phyloP scores from a whole-genome alignment of 2,329 filamentous ascomycete genomes.

The Bisporella sp. region DNA sequence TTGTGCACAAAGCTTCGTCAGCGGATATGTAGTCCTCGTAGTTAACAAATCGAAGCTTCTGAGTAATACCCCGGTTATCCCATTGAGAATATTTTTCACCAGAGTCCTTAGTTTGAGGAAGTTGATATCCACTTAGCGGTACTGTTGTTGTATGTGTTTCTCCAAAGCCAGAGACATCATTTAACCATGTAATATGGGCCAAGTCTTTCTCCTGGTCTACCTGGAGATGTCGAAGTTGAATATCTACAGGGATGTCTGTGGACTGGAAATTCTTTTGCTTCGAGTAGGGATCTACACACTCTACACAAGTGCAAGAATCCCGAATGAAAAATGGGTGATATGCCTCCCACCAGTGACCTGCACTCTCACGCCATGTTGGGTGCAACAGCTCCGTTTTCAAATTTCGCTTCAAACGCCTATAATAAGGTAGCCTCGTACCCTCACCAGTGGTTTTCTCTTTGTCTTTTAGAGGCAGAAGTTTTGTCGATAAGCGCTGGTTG shows the following conservation, averaged over 20 bases:
- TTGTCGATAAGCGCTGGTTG: neutral
- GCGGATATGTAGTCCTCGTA: conserved; percentile 65
- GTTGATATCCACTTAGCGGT: conserved; percentile 11
- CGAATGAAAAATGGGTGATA: conserved; percentile 35
- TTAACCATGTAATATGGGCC: conserved; percentile 47
- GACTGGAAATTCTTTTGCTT: conserved; percentile 60
- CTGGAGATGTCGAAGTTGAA: conserved; percentile 28
- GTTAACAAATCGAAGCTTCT: conserved; percentile 50
- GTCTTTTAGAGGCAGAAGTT: too few relatives aligned
- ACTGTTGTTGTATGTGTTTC: conserved; percentile 20
- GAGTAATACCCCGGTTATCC: conserved; percentile 32
- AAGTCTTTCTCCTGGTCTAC: conserved; percentile 30
- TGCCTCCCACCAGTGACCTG: too few relatives aligned
- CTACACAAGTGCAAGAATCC: conserved; percentile 50
- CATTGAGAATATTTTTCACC: neutral
- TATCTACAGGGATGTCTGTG: conserved; percentile 50
- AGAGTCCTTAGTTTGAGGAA: neutral
- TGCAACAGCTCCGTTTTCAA: too few relatives aligned
- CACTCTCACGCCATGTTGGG: too few relatives aligned
- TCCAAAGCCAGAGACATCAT: conserved; percentile 37
- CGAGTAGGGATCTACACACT: conserved; percentile 50
- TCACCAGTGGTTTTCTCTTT: too few relatives aligned
- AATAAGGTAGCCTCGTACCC: too few relatives aligned
- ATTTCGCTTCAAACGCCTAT: too few relatives aligned
- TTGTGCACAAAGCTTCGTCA: conserved; percentile 49